A percentile compares a stretch with the other conserved stretches of the same genome.
Evolutionary conservation across 2,329 filamentous ascomycete species (phyloP).

Genomic region (Botrytis porri): DNA sequence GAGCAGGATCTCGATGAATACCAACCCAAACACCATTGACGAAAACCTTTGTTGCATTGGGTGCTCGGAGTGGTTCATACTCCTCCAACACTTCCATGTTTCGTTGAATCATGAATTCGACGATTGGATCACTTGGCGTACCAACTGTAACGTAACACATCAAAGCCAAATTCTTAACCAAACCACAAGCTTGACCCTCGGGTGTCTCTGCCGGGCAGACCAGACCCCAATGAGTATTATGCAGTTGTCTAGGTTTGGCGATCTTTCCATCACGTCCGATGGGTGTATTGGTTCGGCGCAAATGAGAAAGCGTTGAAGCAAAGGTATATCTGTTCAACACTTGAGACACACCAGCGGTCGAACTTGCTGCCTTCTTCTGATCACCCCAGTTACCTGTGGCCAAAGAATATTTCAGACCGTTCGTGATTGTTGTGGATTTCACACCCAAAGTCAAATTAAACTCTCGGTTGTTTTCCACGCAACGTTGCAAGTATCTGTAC

Average conservation of each 20-base stretch:
- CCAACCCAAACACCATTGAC: constrained; percentile 98
- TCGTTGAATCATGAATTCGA: constrained; percentile 92
- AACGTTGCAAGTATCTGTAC: constrained; percentile 85
- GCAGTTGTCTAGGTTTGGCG: constrained; percentile 93
- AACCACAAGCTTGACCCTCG: constrained; percentile 95
- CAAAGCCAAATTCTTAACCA: constrained; percentile 95
- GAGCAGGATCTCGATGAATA: constrained; percentile 83
- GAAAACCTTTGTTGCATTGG: constrained; percentile 95
- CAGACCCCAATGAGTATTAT: constrained; percentile 98
- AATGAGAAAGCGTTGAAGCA: constrained; percentile 91
- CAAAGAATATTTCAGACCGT: constrained; percentile 92
- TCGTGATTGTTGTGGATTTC: constrained; percentile 86
- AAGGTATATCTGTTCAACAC: constrained; percentile 98
- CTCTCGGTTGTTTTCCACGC: constrained; percentile 82
- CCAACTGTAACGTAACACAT: constrained; percentile 99
- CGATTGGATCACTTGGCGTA: constrained; percentile 83
- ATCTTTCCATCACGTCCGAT: constrained; percentile 98
- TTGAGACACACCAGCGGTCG: constrained; percentile 95
- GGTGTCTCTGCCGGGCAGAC: constrained; percentile 97
- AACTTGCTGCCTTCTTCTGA: constrained; percentile 94
- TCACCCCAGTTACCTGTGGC: constrained; percentile 99
- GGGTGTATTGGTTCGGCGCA: constrained; percentile 94
- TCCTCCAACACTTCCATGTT: constrained; percentile 97
- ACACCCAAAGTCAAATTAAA: constrained; percentile 90
- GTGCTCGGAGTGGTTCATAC: constrained; percentile 80